Conservation (phyloP, 192 early-diverging fungal genomes). For the Podila epicladia region DNA sequence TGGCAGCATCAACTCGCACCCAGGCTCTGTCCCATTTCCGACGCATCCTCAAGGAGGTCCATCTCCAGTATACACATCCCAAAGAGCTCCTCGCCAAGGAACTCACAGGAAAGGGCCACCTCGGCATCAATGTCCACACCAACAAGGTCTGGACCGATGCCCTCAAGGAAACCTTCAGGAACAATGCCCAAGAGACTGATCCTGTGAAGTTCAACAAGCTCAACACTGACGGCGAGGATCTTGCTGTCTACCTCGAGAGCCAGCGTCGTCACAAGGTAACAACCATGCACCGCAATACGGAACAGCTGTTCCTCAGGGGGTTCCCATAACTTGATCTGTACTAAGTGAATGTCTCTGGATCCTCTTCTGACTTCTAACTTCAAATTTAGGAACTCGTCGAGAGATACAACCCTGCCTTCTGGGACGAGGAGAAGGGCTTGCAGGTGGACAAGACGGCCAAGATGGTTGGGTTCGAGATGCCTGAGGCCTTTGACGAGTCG, state of each 20-base stretch:
- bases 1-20: conserved; percentile 14
- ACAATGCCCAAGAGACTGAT: conserved; percentile 37
- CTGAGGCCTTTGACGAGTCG: conserved; percentile 22
- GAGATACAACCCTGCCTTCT: conserved; percentile 48
- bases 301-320: background rate
- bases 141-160: conserved; percentile 48
- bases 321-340: background rate
- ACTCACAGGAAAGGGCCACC: conserved; percentile 29
- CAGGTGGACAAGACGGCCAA: conserved; percentile 49
- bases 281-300: background rate
- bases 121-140: conserved; percentile 37
- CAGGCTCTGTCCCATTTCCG: conserved; percentile 40
- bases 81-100: conserved; percentile 33
- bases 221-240: conserved; percentile 30
- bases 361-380: too few relatives aligned
- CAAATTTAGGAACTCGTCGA: conserved; percentile 33
- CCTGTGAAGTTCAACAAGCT: conserved; percentile 32
- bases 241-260: conserved; percentile 39
- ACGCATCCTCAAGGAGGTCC: conserved; percentile 42
- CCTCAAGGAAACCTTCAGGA: conserved; percentile 39
- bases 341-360: background rate
- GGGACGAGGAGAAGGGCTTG: conserved; percentile 50
- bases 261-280: conserved; percentile 36
- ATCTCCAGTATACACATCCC: conserved; percentile 45
- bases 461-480: conserved; percentile 52